A percentile compares a stretch with the other conserved stretches of the same genome.
These are phyloP conservation scores for Rheum nobile DNA, from an alignment of 148 eudicot genomes.

Conservation along the genomic window DNA sequence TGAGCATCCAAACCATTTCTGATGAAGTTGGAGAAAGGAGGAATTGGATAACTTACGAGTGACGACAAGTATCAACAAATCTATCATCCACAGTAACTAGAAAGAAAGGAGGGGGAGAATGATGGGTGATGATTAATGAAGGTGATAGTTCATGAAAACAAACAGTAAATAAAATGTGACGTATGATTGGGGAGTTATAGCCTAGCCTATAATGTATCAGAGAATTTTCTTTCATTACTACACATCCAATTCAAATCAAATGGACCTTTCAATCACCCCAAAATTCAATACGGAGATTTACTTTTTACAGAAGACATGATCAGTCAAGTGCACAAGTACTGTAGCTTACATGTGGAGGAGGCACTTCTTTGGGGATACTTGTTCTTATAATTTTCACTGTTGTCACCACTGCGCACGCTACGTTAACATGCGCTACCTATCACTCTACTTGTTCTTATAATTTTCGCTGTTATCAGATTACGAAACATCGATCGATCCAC, in stretches of 20 bases:
- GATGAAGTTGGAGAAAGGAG: too few species aligned
- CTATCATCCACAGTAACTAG: neutral
- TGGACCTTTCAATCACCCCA: neutral
- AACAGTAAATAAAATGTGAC: slow-evolving; percentile 1
- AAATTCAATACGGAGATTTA: neutral
- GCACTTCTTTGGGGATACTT: neutral
- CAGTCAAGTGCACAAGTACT: neutral
- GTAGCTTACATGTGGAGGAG: neutral
- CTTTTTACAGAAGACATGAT: neutral
- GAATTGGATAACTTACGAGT: neutral
- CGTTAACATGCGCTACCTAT: neutral
- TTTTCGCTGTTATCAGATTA: neutral
- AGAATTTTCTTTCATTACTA: neutral
- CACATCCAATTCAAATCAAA: neutral
- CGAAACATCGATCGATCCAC: neutral
- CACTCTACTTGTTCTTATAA: too few species aligned
- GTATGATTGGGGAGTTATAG: neutral
- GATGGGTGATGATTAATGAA: slow-evolving; percentile 5
- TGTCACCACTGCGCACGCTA: neutral
- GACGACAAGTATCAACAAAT: neutral
- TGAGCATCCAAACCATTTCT: too few species aligned
- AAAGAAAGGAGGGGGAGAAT: neutral
- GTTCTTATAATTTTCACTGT: slow-evolving; percentile 1
- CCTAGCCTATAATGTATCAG: neutral
- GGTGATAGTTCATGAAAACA: slow-evolving; percentile 4